Percentiles rank a stretch among this genome's conserved stretches.
These are phyloP conservation scores for Ceratobasidium sp. DNA, from an alignment of 1,284 basidiomycete genomes.

Conservation along the genomic window DNA sequence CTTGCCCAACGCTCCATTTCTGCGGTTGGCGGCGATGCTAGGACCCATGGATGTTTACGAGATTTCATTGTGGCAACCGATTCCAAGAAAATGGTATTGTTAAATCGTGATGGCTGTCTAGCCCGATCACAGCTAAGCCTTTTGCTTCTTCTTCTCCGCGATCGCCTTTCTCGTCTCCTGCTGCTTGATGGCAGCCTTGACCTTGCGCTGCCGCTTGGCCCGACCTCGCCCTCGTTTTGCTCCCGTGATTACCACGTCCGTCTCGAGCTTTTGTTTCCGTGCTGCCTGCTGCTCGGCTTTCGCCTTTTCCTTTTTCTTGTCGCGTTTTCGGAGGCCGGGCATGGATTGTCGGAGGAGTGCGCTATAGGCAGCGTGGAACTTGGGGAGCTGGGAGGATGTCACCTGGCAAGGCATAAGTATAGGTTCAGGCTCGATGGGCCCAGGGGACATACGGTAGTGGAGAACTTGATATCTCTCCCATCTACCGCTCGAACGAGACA, in stretches of 20 bases:
- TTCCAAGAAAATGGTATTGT: too few relatives aligned
- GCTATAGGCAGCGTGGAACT: conserved; percentile 79
- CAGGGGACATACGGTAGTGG: conserved; percentile 66
- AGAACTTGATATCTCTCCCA: conserved; percentile 72
- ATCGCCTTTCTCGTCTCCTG: conserved; percentile 67
- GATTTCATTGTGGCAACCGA: too few relatives aligned
- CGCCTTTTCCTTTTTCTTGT: conserved; percentile 88
- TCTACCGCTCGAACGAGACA: conserved; percentile 79
- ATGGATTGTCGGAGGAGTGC: conserved; percentile 79
- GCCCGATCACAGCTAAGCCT: background rate
- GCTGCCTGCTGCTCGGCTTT: conserved; percentile 70
- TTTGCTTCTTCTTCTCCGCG: conserved; percentile 62
- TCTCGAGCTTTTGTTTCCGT: conserved; percentile 71
- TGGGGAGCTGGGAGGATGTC: conserved; percentile 64
- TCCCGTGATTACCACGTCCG: conserved; percentile 68
- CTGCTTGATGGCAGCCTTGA: conserved; percentile 68
- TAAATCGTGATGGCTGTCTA: too few relatives aligned
- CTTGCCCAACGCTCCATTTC: too few relatives aligned
- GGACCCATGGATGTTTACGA: too few relatives aligned
- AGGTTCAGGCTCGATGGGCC: conserved; percentile 6
- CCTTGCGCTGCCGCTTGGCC: conserved; percentile 69
- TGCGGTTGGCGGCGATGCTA: too few relatives aligned
- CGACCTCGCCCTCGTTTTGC: conserved; percentile 80
- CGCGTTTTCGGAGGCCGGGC: conserved; percentile 81
- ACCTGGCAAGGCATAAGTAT: conserved; percentile 60